Percentiles rank a stretch among this genome's conserved stretches.
Evolutionary conservation across 2,329 filamentous ascomycete species (phyloP).

Genomic region (Penicillium corylophilum): DNA sequence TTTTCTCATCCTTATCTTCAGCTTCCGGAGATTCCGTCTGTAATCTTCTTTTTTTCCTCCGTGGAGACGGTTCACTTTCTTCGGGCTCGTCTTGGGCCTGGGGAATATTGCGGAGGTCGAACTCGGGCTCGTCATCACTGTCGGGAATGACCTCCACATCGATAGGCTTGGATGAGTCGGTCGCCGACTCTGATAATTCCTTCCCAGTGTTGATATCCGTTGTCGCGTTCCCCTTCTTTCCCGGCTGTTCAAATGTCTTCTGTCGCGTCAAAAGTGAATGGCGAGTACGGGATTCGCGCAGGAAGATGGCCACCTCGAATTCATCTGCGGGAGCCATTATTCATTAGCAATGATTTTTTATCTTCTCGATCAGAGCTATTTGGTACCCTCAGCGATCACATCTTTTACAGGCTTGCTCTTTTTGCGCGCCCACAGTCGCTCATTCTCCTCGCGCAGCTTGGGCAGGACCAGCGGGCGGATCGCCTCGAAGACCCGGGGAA

Average conservation of each 20-base stretch:
- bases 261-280: constrained; percentile 85
- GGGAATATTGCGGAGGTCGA: constrained; percentile 59
- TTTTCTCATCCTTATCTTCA: constrained; percentile 71
- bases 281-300: constrained; percentile 79
- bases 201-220: constrained; percentile 27
- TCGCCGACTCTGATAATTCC: neutral
- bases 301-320: constrained; percentile 91
- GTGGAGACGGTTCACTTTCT: neutral
- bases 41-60: neutral
- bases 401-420: constrained; percentile 85
- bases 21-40: neutral
- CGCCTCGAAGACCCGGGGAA: constrained; percentile 79
- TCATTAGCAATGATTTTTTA: constrained; percentile 58
- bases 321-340: constrained; percentile 63
- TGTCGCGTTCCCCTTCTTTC: neutral
- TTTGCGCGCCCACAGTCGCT: constrained; percentile 60
- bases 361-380: constrained; percentile 44
- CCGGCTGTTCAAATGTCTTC: constrained; percentile 68
- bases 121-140: constrained; percentile 55
- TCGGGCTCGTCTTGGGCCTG: constrained; percentile 39
- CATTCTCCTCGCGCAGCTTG: constrained; percentile 84
- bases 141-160: constrained; percentile 55
- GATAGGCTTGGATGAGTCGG: constrained; percentile 14
- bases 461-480: constrained; percentile 84
- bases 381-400: constrained; percentile 75